These are phyloP conservation scores for Sistotremastrum suecicum DNA, from an alignment of 768 basidiomycete genomes.

Conservation along the genomic window DNA sequence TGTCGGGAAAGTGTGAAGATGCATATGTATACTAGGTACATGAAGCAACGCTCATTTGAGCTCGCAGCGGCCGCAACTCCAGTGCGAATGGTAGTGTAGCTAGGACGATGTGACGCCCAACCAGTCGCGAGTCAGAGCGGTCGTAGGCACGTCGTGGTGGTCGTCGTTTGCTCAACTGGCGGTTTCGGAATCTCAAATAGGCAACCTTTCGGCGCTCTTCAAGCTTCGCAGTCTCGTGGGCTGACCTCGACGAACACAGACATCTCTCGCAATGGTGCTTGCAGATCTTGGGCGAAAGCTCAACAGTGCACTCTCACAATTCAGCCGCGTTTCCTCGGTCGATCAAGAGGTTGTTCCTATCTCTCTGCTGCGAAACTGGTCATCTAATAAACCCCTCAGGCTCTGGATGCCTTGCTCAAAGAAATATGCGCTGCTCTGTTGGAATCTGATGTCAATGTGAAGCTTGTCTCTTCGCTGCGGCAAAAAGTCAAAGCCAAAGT, in stretches of 20 bases:
- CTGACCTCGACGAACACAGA: not conserved
- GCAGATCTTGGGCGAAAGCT: slow-evolving; percentile 90
- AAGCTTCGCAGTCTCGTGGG: too few relatives aligned
- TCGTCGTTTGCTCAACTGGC: too few relatives aligned
- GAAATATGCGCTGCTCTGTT: slow-evolving; percentile 89
- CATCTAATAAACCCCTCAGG: slow-evolving; percentile 29
- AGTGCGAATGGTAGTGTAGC: too few relatives aligned
- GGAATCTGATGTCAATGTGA: slow-evolving; percentile 97
- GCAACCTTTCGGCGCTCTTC: too few relatives aligned
- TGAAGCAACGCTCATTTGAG: too few relatives aligned
- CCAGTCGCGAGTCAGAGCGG: too few relatives aligned
- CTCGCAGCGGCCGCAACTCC: too few relatives aligned
- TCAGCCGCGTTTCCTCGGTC: slow-evolving; percentile 73
- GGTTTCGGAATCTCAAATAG: too few relatives aligned
- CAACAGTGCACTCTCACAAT: slow-evolving; percentile 83
- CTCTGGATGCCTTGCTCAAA: slow-evolving; percentile 86
- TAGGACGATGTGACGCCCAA: too few relatives aligned
- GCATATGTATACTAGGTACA: too few relatives aligned
- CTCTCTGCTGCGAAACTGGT: not conserved
- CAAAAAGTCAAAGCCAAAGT: slow-evolving; percentile 87
- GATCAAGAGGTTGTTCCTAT: slow-evolving; percentile 67
- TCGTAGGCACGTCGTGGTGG: too few relatives aligned
- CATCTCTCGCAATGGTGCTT: slow-evolving; percentile 61
- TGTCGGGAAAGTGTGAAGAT: too few relatives aligned
- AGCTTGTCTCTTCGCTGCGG: slow-evolving; percentile 76